phyloP scores from a whole-genome alignment of 371 early-diverging fungal genomes.

The Mucor irregularis region DNA sequence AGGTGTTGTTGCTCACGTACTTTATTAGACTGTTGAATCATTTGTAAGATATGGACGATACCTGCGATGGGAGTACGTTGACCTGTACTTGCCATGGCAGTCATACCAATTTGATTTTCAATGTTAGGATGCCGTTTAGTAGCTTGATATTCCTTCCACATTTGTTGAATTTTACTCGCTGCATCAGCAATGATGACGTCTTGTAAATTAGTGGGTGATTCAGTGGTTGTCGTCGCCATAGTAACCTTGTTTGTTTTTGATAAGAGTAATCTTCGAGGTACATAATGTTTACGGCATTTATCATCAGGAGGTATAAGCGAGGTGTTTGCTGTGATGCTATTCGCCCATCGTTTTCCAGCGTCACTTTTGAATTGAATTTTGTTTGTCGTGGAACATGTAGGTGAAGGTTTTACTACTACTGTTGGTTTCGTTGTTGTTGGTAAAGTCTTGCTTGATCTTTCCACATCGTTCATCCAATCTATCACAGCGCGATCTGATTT shows the following conservation, averaged over 20 bases:
- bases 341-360: constrained; percentile 42
- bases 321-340: constrained; percentile 13
- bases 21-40: constrained; percentile 26
- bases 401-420: not conserved
- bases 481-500: constrained; percentile 29
- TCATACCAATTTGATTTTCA: constrained; percentile 12
- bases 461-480: constrained; percentile 45
- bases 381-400: constrained; percentile 16
- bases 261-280: constrained; percentile 24
- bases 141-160: constrained; percentile 25
- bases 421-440: not conserved
- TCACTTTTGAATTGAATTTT: constrained; percentile 39
- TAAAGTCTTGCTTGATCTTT: constrained; percentile 21
- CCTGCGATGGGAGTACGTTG: constrained; percentile 27
- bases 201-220: too few relatives aligned
- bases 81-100: constrained; percentile 8
- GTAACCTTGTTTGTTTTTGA: not conserved
- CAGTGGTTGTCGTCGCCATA: too few relatives aligned
- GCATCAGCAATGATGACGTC: constrained; percentile 1
- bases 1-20: constrained; percentile 24
- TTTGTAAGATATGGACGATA: constrained; percentile 32
- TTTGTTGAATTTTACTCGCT: constrained; percentile 12
- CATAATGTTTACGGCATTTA: constrained; percentile 29
- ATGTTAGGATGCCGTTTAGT: not conserved
- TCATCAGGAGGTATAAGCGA: constrained; percentile 33